These are phyloP conservation scores for Cyclospora cayetanensis DNA, from an alignment of 169 alveolate genomes.

Conservation along the genomic window DNA sequence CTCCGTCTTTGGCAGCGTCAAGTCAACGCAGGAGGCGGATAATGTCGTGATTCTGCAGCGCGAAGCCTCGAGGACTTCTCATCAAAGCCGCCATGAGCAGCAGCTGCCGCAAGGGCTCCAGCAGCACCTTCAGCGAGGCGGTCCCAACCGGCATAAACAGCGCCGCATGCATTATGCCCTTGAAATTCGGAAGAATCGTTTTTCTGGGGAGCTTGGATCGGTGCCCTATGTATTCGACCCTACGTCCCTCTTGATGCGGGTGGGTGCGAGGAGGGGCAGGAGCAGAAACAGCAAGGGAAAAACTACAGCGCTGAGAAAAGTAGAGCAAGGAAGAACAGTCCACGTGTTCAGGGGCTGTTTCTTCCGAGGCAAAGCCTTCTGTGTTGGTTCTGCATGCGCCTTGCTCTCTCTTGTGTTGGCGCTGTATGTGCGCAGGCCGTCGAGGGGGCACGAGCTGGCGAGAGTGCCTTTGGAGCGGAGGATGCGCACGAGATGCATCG, in stretches of 20 bases:
- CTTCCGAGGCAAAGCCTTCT: no score
- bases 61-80: slow-evolving; percentile 12
- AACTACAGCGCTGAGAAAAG: neutral
- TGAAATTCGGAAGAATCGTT: slow-evolving; percentile 93
- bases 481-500: neutral
- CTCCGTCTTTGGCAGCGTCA: slow-evolving; percentile 95
- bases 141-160: slow-evolving; percentile 7
- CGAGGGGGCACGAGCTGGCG: neutral
- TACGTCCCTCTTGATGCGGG: slow-evolving; percentile 73
- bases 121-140: neutral
- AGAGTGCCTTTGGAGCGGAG: neutral
- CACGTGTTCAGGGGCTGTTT: no score
- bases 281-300: slow-evolving; percentile 3
- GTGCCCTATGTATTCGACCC: slow-evolving; percentile 86
- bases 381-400: no score
- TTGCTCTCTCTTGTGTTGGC: no score
- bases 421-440: no score
- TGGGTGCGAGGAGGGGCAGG: slow-evolving; percentile 10
- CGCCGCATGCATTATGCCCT: slow-evolving; percentile 58
- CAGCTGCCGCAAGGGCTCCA: neutral
- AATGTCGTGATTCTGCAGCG: slow-evolving; percentile 91
- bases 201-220: slow-evolving; percentile 94
- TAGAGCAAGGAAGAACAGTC: neutral
- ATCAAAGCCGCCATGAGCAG: neutral
- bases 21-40: slow-evolving; percentile 97